Base-by-base conservation (phyloP, 1,139 yeast species). In the Suhomyces panamericanus region DNA sequence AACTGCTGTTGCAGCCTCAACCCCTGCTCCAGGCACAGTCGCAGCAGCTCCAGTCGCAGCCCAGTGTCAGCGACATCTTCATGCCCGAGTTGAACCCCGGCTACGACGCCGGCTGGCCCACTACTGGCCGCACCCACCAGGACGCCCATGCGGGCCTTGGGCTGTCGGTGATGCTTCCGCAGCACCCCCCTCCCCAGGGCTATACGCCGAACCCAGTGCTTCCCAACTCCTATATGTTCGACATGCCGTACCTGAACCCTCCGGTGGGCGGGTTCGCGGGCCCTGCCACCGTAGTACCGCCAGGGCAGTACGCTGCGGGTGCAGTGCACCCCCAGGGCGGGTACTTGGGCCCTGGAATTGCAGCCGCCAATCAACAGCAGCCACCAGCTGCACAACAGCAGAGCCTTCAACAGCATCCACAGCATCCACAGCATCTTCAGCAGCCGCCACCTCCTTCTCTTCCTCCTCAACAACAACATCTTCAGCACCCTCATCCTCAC, bases 341-440 rank as follows among this genome's bases (percentile, higher is more conserved):
- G 11, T 34, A 4, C 29, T 22, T 34, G 12, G 20, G 20, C 20
- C 20, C 20, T 17, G 20, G 20, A 17, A 17, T 17, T 17, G 20
- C 20, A 10, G 26, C 26, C 27, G 22, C 13, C 14, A 17, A 16
- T 6, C 35, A 13, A 17, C 46, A 36, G 22, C 51, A 37, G 17
- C 53, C 41, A 33, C 45, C 32, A 14, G 45, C 43, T 7, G 46
- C 33, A 20, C 44, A 35, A 15, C 43, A 43, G n/a, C 48, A 37
- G 26, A 44, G 44, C 12, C 46, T 4, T 4, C 20, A 17, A 17
- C 20, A 17, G 6, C 28, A 26, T 5, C 28, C 4, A 26, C 28
- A 26, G 28, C 28, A 26, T 10, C 28, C 4, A 10, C 28, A 26
- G 4, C 28, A 26, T 3, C 28, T 5, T 5, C 28, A 26, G 12